Evolutionary conservation across 495 filamentous ascomycete species (phyloP).

Genomic region (Aspergillus heteromorphus): DNA sequence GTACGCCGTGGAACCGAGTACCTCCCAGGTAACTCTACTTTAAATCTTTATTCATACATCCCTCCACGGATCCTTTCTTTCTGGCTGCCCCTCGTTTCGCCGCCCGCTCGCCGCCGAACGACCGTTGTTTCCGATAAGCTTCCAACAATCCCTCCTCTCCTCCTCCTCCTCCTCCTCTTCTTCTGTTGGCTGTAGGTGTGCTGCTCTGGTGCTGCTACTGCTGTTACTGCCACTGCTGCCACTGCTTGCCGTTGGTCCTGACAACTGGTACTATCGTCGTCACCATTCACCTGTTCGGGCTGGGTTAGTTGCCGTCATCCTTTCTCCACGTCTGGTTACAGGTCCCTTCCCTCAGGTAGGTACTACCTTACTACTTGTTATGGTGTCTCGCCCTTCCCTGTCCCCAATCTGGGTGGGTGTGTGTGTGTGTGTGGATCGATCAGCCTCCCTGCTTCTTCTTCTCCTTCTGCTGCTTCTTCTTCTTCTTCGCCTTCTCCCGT

Average conservation of each 20-base stretch:
- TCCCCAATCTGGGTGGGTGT: background rate
- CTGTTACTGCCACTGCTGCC: background rate
- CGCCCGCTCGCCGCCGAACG: constrained; percentile 5
- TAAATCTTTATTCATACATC: background rate
- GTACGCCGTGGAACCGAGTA: too few species aligned
- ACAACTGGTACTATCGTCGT: constrained; percentile 10
- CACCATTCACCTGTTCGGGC: constrained; percentile 11
- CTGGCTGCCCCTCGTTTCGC: constrained; percentile 22
- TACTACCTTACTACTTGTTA: constrained; percentile 3
- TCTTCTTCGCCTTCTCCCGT: background rate
- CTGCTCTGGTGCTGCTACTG: background rate
- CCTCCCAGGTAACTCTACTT: background rate
- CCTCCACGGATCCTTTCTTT: constrained; percentile 8
- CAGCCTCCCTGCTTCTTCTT: constrained; percentile 4
- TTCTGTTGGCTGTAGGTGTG: background rate
- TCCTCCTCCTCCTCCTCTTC: background rate
- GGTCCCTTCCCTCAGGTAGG: constrained; percentile 2
- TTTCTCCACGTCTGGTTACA: background rate
- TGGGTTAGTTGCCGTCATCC: constrained; percentile 16
- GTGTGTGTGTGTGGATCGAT: constrained; percentile 4
- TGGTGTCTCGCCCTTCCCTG: background rate
- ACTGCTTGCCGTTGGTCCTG: background rate
- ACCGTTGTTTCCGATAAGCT: constrained; percentile 27
- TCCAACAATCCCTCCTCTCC: constrained; percentile 2
- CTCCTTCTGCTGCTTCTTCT: background rate